Base-by-base conservation (phyloP, 2,329 filamentous ascomycete species). In the Niveomyces coronatus region DNA sequence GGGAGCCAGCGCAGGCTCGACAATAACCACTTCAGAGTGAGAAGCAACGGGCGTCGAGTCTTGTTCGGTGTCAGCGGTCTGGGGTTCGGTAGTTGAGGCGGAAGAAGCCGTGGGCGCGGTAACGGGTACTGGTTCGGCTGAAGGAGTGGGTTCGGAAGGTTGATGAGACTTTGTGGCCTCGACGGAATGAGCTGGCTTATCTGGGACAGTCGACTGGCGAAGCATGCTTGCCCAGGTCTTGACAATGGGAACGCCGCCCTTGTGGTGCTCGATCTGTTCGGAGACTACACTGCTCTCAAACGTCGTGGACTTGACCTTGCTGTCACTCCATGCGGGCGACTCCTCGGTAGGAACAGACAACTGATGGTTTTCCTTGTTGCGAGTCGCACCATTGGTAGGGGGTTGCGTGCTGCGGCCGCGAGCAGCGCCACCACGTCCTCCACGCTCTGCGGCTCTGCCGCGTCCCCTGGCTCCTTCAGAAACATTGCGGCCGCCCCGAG, bases 221-320 rank as follows among this genome's bases (percentile, higher is more conserved):
- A 86, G 74, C 70, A 87, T 80, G 60, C 80, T 84, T 26, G 82
- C 82, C 82, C 82, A 87, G 18, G 76, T 80, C 65, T 78, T 79
- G 40, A 58, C 56, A 9, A 18, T 9, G 24, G 19, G 9, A 8
- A 14, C 35, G 43, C 58, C 56, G 29, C 64, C 51, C 39, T 60
- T 54, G 40, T 62, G 54, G 38, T n/a, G n/a, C n/a, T 63, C 53
- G 38, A 61, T 50, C 16, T 61, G 46, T 42, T 67, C 62, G 35
- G 55, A 32, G 24, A 48, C 41, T 32, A 56, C 47, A 37, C 61
- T 51, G 24, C 59, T 54, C 40, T 64, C 58, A 39, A 55, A 28
- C 39, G 53, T 44, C 9, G 35, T 24, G 37, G 60, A 49, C 24
- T 52, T 46, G 28, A 49, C 47, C 39, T 54, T 62, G 45, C 57